These are phyloP conservation scores for Kickxella alabastrina DNA, from an alignment of 192 early-diverging fungal species.

Conservation along the genomic window DNA sequence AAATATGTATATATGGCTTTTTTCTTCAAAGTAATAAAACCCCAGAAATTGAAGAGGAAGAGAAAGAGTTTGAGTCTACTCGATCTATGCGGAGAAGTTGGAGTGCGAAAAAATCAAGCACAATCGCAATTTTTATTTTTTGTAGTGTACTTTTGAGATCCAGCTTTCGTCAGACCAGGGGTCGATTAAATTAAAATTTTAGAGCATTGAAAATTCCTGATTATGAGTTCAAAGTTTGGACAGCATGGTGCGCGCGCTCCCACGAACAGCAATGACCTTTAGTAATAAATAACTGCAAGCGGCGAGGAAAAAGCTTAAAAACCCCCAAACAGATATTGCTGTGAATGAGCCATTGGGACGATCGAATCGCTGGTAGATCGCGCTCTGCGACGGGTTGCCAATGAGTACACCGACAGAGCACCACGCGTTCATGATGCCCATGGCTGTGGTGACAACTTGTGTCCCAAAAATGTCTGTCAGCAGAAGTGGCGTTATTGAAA, in stretches of 20 bases:
- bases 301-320: conserved; percentile 16
- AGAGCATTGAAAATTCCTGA: no score
- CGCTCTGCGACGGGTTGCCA: conserved; percentile 41
- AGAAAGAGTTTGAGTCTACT: no score
- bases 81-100: no score
- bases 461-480: conserved; percentile 30
- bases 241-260: no score
- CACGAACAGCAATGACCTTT: conserved; percentile 14
- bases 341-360: conserved; percentile 22
- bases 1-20: no score
- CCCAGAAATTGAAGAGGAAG: no score
- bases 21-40: no score
- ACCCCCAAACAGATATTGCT: conserved; percentile 34
- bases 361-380: conserved; percentile 38
- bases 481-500: conserved; percentile 30
- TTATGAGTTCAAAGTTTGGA: no score
- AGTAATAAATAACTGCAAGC: conserved; percentile 22
- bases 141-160: neutral
- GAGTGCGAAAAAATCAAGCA: no score
- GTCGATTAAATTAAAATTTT: neutral
- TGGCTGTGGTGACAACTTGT: conserved; percentile 30
- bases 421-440: conserved; percentile 41
- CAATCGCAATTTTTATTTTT: neutral
- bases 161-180: neutral
- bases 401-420: conserved; percentile 34